These are phyloP conservation scores for Xylariales sp. DNA, from an alignment of 2,329 filamentous ascomycete species.

Conservation along the genomic window DNA sequence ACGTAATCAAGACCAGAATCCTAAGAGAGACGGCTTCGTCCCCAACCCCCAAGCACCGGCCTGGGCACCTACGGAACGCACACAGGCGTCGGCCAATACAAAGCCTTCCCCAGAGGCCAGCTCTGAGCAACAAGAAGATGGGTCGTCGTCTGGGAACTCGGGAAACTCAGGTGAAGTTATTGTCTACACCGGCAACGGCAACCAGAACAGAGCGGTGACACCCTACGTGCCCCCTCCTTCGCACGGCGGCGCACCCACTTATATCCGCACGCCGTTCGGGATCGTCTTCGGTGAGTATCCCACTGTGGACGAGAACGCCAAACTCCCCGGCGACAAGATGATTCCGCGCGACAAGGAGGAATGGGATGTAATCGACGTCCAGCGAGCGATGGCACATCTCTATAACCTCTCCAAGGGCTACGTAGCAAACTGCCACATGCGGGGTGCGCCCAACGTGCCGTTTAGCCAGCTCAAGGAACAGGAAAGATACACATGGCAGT, in stretches of 20 bases:
- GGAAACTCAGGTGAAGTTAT: conserved; percentile 35
- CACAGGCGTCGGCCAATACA: background rate
- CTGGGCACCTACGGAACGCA: conserved; percentile 36
- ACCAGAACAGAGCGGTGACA: conserved; percentile 26
- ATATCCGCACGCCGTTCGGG: conserved; percentile 35
- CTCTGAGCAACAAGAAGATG: conserved; percentile 12
- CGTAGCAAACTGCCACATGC: conserved; percentile 44
- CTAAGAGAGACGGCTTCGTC: conserved; percentile 27
- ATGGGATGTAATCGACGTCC: conserved; percentile 45
- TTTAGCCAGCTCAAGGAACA: conserved; percentile 35
- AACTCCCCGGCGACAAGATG: conserved; percentile 32
- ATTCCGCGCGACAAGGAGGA: conserved; percentile 42
- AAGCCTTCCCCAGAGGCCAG: background rate
- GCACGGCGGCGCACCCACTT: conserved; percentile 14
- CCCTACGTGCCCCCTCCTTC: conserved; percentile 24
- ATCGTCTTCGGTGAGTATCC: conserved; percentile 33
- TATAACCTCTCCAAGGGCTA: conserved; percentile 47
- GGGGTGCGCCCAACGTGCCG: conserved; percentile 34
- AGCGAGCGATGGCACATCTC: conserved; percentile 43
- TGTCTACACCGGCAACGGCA: conserved; percentile 34
- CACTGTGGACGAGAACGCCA: conserved; percentile 36
- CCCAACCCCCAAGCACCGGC: conserved; percentile 44
- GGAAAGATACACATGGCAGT: conserved; percentile 46
- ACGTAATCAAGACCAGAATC: conserved; percentile 5
- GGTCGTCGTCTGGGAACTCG: conserved; percentile 25